A percentile compares a stretch with the other conserved stretches of the same genome.
Evolutionary conservation across 345 rosid genomes (phyloP).

Genomic region (Euphorbia pulcherrima): DNA sequence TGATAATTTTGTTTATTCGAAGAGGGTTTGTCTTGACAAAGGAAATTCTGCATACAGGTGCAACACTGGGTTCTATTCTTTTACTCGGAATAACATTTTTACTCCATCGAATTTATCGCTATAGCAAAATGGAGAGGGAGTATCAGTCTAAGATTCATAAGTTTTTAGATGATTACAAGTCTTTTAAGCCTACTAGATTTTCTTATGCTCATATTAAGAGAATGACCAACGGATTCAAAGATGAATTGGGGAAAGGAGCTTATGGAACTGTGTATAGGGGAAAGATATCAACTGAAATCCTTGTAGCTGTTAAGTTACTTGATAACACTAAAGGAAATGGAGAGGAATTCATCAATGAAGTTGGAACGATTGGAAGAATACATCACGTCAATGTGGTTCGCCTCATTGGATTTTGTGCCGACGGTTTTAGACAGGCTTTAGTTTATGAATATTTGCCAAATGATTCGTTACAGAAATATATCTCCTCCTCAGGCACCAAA

Average conservation of each 20-base stretch:
- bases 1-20: background rate
- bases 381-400: constrained; percentile 15
- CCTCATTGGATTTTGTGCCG: constrained; percentile 16
- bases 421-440: constrained; percentile 14
- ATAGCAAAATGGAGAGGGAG: background rate
- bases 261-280: constrained; percentile 16
- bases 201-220: constrained; percentile 13
- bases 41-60: background rate
- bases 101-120: background rate
- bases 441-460: constrained; percentile 15
- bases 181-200: constrained; percentile 11
- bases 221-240: constrained; percentile 9
- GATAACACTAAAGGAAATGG: background rate
- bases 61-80: background rate
- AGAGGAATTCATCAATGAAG: constrained; percentile 11
- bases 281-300: constrained; percentile 10
- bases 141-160: constrained; percentile 5
- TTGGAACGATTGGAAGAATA: constrained; percentile 3
- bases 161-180: constrained; percentile 12
- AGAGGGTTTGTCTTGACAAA: background rate
- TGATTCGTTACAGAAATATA: constrained; percentile 6
- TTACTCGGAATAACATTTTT: background rate
- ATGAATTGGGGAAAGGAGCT: constrained; percentile 17
- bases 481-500: background rate
- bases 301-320: constrained; percentile 9